A percentile compares a stretch with the other conserved stretches of the same genome.
Conservation (phyloP, 1,284 basidiomycete genomes). For the Cryptococcus sp. region DNA sequence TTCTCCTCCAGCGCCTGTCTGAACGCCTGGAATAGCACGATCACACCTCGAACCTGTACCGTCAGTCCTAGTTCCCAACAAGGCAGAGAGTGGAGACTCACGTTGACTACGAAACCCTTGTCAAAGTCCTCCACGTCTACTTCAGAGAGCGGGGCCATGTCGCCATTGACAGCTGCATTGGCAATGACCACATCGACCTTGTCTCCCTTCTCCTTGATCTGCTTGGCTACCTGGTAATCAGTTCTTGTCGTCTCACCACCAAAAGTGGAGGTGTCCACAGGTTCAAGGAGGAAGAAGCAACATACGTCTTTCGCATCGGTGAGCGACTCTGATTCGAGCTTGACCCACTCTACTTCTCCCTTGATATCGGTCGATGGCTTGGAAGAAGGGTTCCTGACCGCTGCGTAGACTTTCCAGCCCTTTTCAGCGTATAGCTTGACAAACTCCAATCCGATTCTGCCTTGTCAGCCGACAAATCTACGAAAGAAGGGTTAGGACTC, state of each 20-base stretch:
- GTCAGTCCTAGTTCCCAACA: neutral
- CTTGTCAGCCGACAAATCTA: neutral
- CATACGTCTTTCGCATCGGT: neutral
- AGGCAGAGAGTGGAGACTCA: too few relatives aligned
- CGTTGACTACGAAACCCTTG: neutral
- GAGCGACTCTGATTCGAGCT: constrained; percentile 7
- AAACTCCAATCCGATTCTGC: constrained; percentile 14
- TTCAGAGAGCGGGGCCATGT: neutral
- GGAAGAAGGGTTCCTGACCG: constrained; percentile 11
- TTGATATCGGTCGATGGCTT: constrained; percentile 5
- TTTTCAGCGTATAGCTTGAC: constrained; percentile 7
- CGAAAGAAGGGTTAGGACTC: neutral
- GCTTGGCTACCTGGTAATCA: constrained; percentile 9
- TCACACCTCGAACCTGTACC: constrained; percentile 12
- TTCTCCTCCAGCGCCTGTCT: constrained; percentile 6
- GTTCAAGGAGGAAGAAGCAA: neutral
- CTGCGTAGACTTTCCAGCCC: constrained; percentile 16
- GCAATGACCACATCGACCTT: constrained; percentile 19
- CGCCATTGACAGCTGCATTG: constrained; percentile 15
- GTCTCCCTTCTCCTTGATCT: constrained; percentile 14
- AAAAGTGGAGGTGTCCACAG: neutral
- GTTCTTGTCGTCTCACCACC: neutral
- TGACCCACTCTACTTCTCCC: constrained; percentile 9
- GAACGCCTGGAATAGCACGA: constrained; percentile 20
- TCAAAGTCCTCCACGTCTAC: neutral